Evolutionary conservation across 208 protist species (phyloP).

Genomic region (Acanthamoeba triangularis): DNA sequence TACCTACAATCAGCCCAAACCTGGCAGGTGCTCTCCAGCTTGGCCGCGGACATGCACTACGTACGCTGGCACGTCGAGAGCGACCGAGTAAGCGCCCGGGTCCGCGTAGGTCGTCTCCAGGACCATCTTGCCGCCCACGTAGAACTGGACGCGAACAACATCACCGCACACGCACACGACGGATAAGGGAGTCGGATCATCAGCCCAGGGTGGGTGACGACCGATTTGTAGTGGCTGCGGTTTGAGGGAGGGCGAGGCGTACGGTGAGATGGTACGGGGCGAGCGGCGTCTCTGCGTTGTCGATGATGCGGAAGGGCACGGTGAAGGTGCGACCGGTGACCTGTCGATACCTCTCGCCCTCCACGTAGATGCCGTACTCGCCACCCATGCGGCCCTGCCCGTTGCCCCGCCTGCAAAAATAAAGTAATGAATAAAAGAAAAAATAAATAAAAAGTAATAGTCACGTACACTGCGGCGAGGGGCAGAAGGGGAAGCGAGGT

Average conservation of each 20-base stretch:
- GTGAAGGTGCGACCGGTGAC: conserved; percentile 7
- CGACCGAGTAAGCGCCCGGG: not conserved
- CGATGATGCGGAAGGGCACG: not conserved
- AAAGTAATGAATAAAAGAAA: not conserved
- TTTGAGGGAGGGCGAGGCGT: not conserved
- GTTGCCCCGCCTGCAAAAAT: not conserved
- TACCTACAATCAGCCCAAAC: not conserved
- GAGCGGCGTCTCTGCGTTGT: not conserved
- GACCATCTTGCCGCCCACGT: conserved; percentile 24
- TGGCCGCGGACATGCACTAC: not conserved
- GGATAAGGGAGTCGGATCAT: not conserved
- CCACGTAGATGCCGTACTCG: conserved; percentile 7
- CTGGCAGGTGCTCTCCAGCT: no score
- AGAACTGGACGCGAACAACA: not conserved
- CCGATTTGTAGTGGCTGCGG: not conserved
- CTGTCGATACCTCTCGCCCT: not conserved
- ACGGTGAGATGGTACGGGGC: conserved; percentile 22
- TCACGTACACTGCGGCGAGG: not conserved
- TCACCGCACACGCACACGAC: not conserved
- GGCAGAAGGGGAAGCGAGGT: not conserved
- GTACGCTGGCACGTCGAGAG: not conserved
- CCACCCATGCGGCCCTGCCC: conserved; percentile 22
- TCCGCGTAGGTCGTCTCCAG: not conserved
- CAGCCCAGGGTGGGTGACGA: not conserved
- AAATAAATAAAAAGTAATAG: not conserved